These are phyloP conservation scores for Sporothrix pseudoabietina DNA, from an alignment of 2,329 filamentous ascomycete genomes.

Conservation along the genomic window DNA sequence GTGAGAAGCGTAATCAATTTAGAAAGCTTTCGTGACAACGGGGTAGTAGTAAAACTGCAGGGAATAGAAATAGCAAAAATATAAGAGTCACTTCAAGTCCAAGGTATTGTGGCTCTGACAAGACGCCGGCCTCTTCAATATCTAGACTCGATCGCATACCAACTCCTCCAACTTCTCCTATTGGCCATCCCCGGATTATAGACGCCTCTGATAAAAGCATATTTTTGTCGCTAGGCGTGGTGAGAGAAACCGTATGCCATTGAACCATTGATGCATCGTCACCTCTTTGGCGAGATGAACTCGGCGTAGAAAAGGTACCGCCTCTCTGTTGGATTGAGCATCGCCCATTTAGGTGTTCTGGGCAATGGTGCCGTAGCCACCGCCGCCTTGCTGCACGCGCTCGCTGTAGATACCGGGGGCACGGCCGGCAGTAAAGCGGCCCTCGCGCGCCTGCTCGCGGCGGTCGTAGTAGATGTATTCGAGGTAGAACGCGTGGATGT, in stretches of 20 bases:
- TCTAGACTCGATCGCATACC: background rate
- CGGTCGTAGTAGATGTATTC: slow-evolving; percentile 83
- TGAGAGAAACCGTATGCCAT: too few relatives aligned
- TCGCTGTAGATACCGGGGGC: slow-evolving; percentile 74
- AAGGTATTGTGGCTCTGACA: background rate
- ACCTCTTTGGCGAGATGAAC: background rate
- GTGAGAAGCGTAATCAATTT: background rate
- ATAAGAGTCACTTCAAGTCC: background rate
- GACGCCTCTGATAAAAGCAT: background rate
- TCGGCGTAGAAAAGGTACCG: too few relatives aligned
- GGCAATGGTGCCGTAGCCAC: slow-evolving; percentile 46
- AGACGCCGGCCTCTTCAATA: background rate
- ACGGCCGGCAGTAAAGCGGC: slow-evolving; percentile 54
- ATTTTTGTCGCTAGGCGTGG: background rate
- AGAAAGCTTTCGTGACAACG: background rate
- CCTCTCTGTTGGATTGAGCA: background rate
- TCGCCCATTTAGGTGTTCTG: slow-evolving; percentile 30
- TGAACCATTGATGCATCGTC: background rate
- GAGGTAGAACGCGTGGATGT: slow-evolving; percentile 78
- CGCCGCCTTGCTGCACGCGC: slow-evolving; percentile 71
- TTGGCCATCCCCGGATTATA: too few relatives aligned
- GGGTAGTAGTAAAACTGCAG: background rate
- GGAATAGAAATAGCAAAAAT: background rate
- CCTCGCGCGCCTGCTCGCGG: slow-evolving; percentile 62
- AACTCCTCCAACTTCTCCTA: slow-evolving; percentile 7